Conservation (phyloP, 768 basidiomycete species). For the Lyophyllum atratum region DNA sequence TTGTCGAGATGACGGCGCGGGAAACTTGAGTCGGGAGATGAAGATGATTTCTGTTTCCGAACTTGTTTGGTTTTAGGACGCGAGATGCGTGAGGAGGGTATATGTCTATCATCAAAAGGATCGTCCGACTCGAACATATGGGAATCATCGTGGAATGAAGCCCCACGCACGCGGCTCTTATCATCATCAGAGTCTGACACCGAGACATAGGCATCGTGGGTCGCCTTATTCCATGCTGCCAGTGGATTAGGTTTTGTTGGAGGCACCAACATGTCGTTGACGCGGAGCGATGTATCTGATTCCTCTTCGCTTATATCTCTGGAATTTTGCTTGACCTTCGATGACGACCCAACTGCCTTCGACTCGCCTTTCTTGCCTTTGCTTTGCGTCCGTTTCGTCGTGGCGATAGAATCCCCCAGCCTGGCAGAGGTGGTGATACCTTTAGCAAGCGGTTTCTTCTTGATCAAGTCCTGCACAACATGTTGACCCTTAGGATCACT, state of each 20-base stretch:
- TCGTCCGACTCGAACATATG: slow-evolving; percentile 16
- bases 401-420: not conserved
- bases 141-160: slow-evolving; percentile 2
- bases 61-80: not conserved
- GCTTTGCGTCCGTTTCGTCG: not conserved
- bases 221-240: slow-evolving; percentile 1
- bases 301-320: slow-evolving; percentile 5
- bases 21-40: slow-evolving; percentile 22
- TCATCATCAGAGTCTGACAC: slow-evolving; percentile 17
- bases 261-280: slow-evolving; percentile 5
- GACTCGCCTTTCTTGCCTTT: not conserved
- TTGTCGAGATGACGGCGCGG: slow-evolving; percentile 6
- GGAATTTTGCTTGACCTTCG: not conserved
- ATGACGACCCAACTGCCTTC: not conserved
- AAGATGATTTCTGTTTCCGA: slow-evolving; percentile 7
- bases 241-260: slow-evolving; percentile 13
- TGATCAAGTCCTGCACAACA: slow-evolving; percentile 8
- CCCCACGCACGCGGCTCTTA: not conserved
- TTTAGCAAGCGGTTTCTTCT: not conserved
- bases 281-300: not conserved
- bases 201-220: not conserved
- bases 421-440: not conserved
- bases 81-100: not conserved
- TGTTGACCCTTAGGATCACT: not conserved
- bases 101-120: not conserved